Evolutionary conservation across 345 rosid species (phyloP), one percentile per base, ranked within the genome.

Genomic region (Gossypium sturtianum): DNA sequence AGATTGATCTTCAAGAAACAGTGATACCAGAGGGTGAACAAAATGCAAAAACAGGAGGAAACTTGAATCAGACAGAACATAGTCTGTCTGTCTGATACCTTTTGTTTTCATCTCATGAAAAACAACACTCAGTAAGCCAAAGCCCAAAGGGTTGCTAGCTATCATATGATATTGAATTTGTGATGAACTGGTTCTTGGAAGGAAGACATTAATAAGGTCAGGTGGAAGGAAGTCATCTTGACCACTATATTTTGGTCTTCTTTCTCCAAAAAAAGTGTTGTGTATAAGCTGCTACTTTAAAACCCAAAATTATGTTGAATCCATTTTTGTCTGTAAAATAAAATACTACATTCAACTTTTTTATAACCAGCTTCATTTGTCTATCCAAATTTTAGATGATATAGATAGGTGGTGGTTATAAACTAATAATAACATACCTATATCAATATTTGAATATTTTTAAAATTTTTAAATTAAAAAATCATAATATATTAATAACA

Each of bases 1-100:
- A 80, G 82, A 90, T 89, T 41, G 87, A 92, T 77, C 78, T 94
- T 80, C 87, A 85, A 83, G 97, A 86, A 81, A 71, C 84, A 34
- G 82, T 57, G 9, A 81, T 75, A 43, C 48, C 87, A 15, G 88
- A 87, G 82, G 85, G 82, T 44, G 93, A 85, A 70, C 90, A 78
- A 65, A 83, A 75, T 64, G 72, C 90, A 79, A 70, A 82, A 76
- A 62, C 83, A 38, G 68, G 82, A 29, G 67, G 85, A 89, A 82
- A 70, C 74, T 71, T 87, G 86, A 86, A 75, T 29, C 74, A 22
- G 63, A 59, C 38, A 11, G 16, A 51, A 41, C 58, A 67, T 2
- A 8, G 57, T 22, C 54, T 20, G 54, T 64, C 49, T 9, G 16
- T 34, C 19, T 17, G 13, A 64, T 71, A 2, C 25, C 20, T 27